Evolutionary conservation across 2,329 filamentous ascomycete species (phyloP).

Genomic region (Chaetothyriales sp.): DNA sequence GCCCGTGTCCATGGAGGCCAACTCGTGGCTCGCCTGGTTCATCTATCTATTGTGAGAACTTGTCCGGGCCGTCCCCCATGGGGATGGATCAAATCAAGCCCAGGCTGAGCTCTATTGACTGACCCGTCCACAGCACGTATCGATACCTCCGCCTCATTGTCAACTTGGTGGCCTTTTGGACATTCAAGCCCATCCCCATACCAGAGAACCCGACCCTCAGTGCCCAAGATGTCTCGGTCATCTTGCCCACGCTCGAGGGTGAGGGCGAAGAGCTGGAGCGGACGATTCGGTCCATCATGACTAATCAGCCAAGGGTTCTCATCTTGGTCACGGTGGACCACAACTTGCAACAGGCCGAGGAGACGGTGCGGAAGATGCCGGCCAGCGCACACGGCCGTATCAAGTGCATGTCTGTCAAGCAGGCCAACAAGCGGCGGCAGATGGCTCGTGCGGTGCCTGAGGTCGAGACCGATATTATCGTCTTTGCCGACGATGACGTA

Average conservation of each 20-base stretch:
- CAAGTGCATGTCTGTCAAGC: constrained; percentile 42
- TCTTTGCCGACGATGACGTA: constrained; percentile 93
- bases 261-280: constrained; percentile 68
- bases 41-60: constrained; percentile 27
- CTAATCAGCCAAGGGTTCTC: constrained; percentile 47
- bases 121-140: constrained; percentile 48
- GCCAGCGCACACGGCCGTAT: constrained; percentile 19
- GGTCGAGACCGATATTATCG: constrained; percentile 67
- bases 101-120: not conserved
- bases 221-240: constrained; percentile 74
- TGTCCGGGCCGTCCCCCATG: not conserved
- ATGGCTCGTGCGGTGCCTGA: constrained; percentile 81
- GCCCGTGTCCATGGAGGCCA: constrained; percentile 5
- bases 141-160: constrained; percentile 75
- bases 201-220: constrained; percentile 67
- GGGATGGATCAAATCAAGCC: no score
- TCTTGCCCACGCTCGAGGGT: constrained; percentile 84
- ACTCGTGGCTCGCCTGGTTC: constrained; percentile 19
- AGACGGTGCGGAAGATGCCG: constrained; percentile 40
- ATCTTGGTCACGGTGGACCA: constrained; percentile 77
- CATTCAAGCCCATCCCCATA: constrained; percentile 70
- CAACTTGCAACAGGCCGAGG: constrained; percentile 54
- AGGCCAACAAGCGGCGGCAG: constrained; percentile 90
- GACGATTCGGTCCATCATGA: constrained; percentile 49
- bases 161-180: constrained; percentile 73